A percentile compares a stretch with the other conserved stretches of the same genome.
Conservation (phyloP, 441 rosid species). For the Melastoma candidum region DNA sequence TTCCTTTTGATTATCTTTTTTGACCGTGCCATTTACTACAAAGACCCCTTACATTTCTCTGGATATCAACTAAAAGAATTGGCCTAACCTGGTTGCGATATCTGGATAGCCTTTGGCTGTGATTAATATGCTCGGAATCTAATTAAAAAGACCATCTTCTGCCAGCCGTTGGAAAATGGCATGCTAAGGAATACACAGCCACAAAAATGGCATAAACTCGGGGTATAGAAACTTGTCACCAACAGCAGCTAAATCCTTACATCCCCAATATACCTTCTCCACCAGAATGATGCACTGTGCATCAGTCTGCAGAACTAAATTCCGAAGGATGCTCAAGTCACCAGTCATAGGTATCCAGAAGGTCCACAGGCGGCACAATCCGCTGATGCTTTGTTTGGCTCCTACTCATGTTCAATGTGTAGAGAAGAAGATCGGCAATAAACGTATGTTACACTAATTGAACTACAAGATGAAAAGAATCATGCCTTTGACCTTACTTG, state of each 20-base stretch:
- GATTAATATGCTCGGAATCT: constrained; percentile 75
- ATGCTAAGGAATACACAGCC: constrained; percentile 36
- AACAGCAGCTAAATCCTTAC: background rate
- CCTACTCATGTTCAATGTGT: constrained; percentile 19
- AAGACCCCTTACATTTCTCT: constrained; percentile 3
- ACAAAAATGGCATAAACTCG: background rate
- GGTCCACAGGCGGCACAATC: constrained; percentile 82
- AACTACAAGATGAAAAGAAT: too few relatives aligned
- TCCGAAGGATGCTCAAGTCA: constrained; percentile 58
- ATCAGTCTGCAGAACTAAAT: constrained; percentile 50
- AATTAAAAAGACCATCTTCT: constrained; percentile 69
- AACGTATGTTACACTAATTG: background rate
- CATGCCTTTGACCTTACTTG: constrained; percentile 30
- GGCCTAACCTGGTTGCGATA: constrained; percentile 71
- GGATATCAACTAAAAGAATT: background rate
- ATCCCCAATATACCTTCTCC: constrained; percentile 55
- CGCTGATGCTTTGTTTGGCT: constrained; percentile 53
- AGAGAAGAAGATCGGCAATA: background rate
- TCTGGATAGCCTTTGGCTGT: constrained; percentile 98
- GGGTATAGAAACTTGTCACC: background rate
- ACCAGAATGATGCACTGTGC: constrained; percentile 83
- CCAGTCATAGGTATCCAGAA: constrained; percentile 78
- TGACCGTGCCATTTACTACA: background rate
- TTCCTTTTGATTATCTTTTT: too few relatives aligned
- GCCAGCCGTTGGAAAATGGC: constrained; percentile 87